Evolutionary conservation across 345 rosid species (phyloP), one percentile per base, ranked within the genome.

Genomic region (Dipteronia sinensis): DNA sequence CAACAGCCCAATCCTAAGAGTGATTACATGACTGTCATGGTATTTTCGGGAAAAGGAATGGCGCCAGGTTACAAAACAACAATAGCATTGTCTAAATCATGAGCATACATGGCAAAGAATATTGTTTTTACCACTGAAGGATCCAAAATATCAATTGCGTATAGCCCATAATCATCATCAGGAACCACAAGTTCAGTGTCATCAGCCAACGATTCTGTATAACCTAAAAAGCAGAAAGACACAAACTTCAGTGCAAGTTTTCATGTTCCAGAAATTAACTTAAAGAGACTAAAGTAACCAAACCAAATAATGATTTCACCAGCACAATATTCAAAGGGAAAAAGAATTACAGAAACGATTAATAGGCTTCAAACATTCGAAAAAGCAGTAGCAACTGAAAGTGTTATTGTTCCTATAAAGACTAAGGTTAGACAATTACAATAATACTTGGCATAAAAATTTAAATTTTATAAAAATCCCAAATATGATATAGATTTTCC

Each of bases 121-220:
- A 67, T 49, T 31, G 55, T 67, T 68, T 82, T 82, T 83, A 94
- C 98, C 88, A 81, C 85, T 23, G 95, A 91, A 4, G 98, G 98
- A 72, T 94, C 98, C 27, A 94, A 80, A 73, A 94, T 88, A 76
- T 94, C 94, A 70, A 94, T 92, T 38, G 93, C 94, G 78, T 85
- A 92, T 22, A 94, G 89, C 76, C 98, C 98, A 85, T 83, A 80
- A 80, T 94, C 98, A 85, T 92, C 97, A 29, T 92, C 95, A 78
- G 98, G 98, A 53, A 92, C 96, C 77, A 83, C 78, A 62, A 94
- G 78, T 78, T 94, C 98, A 58, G 82, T 53, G 77, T 86, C 83
- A 17, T 83, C 82, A 78, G 91, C 85, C 83, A 94, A 80, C 10
- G 86, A 82, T 83, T 92, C 98, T 8, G 96, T 91, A 76, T 92